Evolutionary conservation across 2,329 filamentous ascomycete species (phyloP), one percentile per base, ranked within the genome.

Genomic region (Botrytis galanthina): DNA sequence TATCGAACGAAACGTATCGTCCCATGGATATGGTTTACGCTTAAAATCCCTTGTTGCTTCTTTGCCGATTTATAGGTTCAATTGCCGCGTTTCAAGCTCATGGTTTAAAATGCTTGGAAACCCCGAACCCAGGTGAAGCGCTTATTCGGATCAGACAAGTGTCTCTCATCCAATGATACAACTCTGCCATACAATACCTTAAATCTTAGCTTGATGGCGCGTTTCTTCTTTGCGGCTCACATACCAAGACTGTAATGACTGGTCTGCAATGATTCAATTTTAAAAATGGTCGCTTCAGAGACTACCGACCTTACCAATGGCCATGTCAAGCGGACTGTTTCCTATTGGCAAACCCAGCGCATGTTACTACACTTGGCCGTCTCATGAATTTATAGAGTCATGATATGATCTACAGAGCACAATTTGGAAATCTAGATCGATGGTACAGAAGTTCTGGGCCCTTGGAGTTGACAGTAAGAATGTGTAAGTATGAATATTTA

Each of bases 331-430:
- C 64, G 74, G 74, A 44, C 70, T 57, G 22, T 48, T 54, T 78
- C 76, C 73, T 42, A 81, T 81, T 80, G 79, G 80, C 73, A 76
- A 75, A 46, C 67, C 62, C 78, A 80, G 80, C 80, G 80, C 69
- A 71, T 79, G 76, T 75, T 75, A 79, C 74, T 37, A 80, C 79
- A 75, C 57, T 71, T 74, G 64, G 68, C 68, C 78, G 80, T 80
- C 78, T 80, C 80, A 80, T 77, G 73, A 78, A 79, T 78, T 78
- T 77, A 78, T 80, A 80, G 78, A 80, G 75, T 78, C 77, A 77
- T 72, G 39, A 26, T 22, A 32, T 57, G 48, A 37, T 73, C 7
- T 69, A 61, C 71, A 66, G n/a, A 46, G 51, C 59, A 71, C 37
- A 18, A 75, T 72, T n/a, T 73, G 51, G 54, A n/a, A 67, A 57